A percentile compares a stretch with the other conserved stretches of the same genome.
Evolutionary conservation across 257 asterid genomes (phyloP).

Genomic region (Penstemon newberryi): DNA sequence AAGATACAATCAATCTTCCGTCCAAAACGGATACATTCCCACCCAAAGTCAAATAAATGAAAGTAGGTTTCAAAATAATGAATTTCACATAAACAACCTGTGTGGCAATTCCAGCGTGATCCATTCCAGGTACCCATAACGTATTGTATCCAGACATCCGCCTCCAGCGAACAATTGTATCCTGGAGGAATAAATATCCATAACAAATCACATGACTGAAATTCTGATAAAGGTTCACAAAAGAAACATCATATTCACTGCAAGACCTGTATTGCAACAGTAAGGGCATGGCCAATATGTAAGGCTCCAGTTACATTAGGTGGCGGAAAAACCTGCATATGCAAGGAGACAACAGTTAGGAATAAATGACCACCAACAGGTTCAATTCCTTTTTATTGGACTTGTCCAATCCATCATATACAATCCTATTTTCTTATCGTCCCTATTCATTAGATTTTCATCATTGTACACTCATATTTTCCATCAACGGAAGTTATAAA

Average conservation of each 20-base stretch:
- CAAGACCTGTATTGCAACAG: slow-evolving; percentile 86
- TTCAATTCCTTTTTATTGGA: not conserved
- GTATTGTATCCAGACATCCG: slow-evolving; percentile 95
- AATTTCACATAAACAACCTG: slow-evolving; percentile 53
- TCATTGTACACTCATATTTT: not conserved
- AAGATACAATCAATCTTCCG: not conserved
- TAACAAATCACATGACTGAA: slow-evolving; percentile 6
- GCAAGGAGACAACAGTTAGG: slow-evolving; percentile 15
- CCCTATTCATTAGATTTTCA: not conserved
- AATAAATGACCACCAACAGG: not conserved
- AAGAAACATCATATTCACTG: slow-evolving; percentile 19
- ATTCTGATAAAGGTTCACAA: slow-evolving; percentile 16
- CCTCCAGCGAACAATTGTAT: slow-evolving; percentile 91
- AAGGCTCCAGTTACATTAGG: slow-evolving; percentile 98
- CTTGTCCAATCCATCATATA: slow-evolving; percentile 10
- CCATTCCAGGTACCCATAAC: slow-evolving; percentile 95
- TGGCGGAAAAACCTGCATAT: slow-evolving; percentile 82
- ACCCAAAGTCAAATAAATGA: slow-evolving; percentile 20
- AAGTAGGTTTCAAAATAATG: slow-evolving; percentile 4
- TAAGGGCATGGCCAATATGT: slow-evolving; percentile 95
- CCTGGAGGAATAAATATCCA: slow-evolving; percentile 47
- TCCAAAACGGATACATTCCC: slow-evolving; percentile 1
- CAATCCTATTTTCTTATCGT: not conserved
- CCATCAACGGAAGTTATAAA: slow-evolving; percentile 6
- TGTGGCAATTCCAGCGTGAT: slow-evolving; percentile 98